phyloP scores from a whole-genome alignment of 805 yeast genomes.

The Candida namnaoensis region DNA sequence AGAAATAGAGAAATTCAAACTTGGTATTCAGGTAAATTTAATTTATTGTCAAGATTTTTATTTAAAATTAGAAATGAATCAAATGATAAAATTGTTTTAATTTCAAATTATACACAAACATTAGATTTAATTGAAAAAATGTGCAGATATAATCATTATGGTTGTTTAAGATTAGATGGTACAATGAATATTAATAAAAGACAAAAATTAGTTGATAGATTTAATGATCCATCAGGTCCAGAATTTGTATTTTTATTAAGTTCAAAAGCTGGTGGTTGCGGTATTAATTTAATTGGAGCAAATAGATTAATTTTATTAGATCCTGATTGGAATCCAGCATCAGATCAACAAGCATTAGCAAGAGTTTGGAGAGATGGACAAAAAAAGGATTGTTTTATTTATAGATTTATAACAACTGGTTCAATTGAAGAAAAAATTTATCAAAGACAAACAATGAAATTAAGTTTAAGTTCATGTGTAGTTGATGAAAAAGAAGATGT shows the following conservation, averaged over 20 bases:
- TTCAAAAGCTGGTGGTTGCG: conserved; percentile 98
- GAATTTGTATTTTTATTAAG: conserved; percentile 86
- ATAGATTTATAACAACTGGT: conserved; percentile 90
- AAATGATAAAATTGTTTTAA: conserved; percentile 89
- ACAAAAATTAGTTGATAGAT: conserved; percentile 83
- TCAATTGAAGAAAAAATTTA: conserved; percentile 94
- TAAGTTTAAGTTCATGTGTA: conserved; percentile 88
- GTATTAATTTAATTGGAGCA: conserved; percentile 94
- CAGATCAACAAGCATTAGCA: conserved; percentile 96
- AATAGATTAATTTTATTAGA: conserved; percentile 82
- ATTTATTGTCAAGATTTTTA: conserved; percentile 77
- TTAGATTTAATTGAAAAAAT: conserved; percentile 81
- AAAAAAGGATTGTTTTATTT: conserved; percentile 91
- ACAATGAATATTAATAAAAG: conserved; percentile 88
- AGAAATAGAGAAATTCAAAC: conserved; percentile 68
- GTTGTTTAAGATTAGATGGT: conserved; percentile 80
- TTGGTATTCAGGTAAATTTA: conserved; percentile 80
- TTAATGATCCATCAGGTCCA: conserved; percentile 81
- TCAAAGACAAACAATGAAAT: conserved; percentile 92
- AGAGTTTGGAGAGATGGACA: conserved; percentile 99
- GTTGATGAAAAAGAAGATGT: conserved; percentile 96
- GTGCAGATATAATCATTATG: conserved; percentile 72
- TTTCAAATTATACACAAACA: conserved; percentile 92
- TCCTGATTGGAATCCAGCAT: conserved; percentile 97
- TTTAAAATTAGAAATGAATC: conserved; percentile 71